Evolutionary conservation across 148 eudicot species (phyloP), one percentile per base, ranked within the genome.

Genomic region (Chenopodium formosanum): DNA sequence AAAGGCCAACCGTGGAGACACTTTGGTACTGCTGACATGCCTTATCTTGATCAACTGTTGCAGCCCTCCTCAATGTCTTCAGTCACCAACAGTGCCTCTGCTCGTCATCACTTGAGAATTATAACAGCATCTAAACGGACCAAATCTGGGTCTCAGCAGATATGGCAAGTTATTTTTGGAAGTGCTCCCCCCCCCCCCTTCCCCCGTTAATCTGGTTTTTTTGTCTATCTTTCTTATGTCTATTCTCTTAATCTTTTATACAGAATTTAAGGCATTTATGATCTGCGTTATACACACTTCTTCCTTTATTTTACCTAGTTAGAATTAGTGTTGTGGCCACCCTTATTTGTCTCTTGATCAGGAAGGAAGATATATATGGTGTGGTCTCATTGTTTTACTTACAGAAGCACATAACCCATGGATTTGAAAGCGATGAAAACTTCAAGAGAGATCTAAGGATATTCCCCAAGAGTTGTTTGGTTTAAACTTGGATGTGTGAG

Each of bases 11-110:
- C 91, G 72, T 92, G 95, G 99, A 91, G 79, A 79, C 85, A 86
- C 77, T 94, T 89, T 83, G 99, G 99, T 77, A 92, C 94, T 74
- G 90, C 92, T 70, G 97, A 96, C 63, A 92, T 96, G 98, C 97
- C 97, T 81, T 96, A 89, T 82, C 94, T 96, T 72, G 98, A 94
- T 91, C 98, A 96, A 87, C 87, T 96, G 56, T 82, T 96, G 89
- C 99, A 94, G 90, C 98, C 99, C 46, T 91, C 98, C 22, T 84
- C 96, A 76, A 92, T 96, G 80, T 91, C 97, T 3, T 89, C 94
- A 37, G 91, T 91, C 64, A 88, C 92, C 81, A 90, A 86, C 88
- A 88, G 93, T 78, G 87, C 91, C 72, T 92, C 99, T 78, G 97
- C 98, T 76, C 92, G 89, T 80, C 93, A 92, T 32, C 99, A 96